A percentile compares a stretch with the other conserved stretches of the same genome.
Evolutionary conservation across 331 rosid genomes (phyloP).

Genomic region (Ulmus americana): DNA sequence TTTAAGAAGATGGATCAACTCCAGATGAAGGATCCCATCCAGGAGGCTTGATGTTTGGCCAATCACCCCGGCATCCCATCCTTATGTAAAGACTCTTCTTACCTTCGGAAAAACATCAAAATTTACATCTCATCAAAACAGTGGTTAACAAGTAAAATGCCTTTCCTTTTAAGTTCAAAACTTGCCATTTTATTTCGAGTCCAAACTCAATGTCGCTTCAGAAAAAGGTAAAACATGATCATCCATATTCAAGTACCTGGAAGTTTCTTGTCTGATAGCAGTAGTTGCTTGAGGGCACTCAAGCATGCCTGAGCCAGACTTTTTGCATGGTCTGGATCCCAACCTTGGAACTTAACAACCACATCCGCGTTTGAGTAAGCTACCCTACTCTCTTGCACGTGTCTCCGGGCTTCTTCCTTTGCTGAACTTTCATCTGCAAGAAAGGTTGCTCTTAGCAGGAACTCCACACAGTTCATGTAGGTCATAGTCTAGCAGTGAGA

Average conservation of each 20-base stretch:
- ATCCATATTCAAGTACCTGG: constrained; percentile 44
- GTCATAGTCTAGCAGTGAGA: too few relatives aligned
- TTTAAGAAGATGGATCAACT: constrained; percentile 20
- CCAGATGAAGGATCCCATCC: constrained; percentile 86
- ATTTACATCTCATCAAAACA: background rate
- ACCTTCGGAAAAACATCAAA: constrained; percentile 35
- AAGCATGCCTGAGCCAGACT: constrained; percentile 73
- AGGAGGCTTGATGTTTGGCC: constrained; percentile 94
- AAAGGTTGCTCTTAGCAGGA: background rate
- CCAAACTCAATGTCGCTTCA: background rate
- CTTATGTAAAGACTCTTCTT: constrained; percentile 81
- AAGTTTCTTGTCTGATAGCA: constrained; percentile 73
- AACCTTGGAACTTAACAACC: constrained; percentile 77
- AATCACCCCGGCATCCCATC: constrained; percentile 90
- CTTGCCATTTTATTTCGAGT: background rate
- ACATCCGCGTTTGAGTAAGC: constrained; percentile 79
- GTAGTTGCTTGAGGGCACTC: constrained; percentile 80
- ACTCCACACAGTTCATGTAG: too few relatives aligned
- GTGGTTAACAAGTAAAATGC: background rate
- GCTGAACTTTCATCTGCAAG: constrained; percentile 80
- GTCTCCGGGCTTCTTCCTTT: constrained; percentile 61
- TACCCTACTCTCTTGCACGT: constrained; percentile 43
- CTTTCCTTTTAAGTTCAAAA: background rate
- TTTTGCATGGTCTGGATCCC: constrained; percentile 70
- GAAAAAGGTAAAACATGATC: background rate